Evolutionary conservation across 2,329 filamentous ascomycete genomes (phyloP), one percentile per base, ranked within the genome.

Genomic region (Alternaria sp.): DNA sequence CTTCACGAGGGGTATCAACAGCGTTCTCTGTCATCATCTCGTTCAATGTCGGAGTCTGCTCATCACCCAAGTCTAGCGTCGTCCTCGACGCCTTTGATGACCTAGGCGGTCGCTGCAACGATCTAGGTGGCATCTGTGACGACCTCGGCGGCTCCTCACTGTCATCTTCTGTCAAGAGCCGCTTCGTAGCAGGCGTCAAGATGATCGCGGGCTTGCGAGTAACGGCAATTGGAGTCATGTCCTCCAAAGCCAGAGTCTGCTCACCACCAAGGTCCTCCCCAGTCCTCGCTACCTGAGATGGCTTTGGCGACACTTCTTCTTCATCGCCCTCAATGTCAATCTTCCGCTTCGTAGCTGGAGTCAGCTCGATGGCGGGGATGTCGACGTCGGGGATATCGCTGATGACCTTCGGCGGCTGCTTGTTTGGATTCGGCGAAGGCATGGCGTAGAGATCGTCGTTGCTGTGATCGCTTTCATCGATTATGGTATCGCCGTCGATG

Each of bases 241-340:
- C 2, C 19, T 51, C 26, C 12, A 51, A 32, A 15, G 17, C 19
- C 4, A 17, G 4, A 1, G 26, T 51, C 19, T 51, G 47, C 47
- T 51, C 47, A 13, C 10, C 15, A 1, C 23, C 45, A 49, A 49
- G 23, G 45, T 49, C 15, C 6, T 49, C 45, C 45, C 2, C 11
- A 3, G 15, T 49, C 15, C 23, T 25, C 9, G 10, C 8, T 0
- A 26, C 5, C 23, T 28, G 45, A 49, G 23, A 49, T 12, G 23
- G 23, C 45, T 4, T 49, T 0, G 23, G 15, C 1, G 45, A 49
- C 1, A 0, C 45, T 17, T 47, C 45, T 1, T n/a, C 21, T 21
- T 10, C 15, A 3, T 49, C 15, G 15, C 5, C 13, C 0, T 36
- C 36, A 0, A 3, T 1, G 15, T 1, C 2, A 3, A 28, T 6